These are phyloP conservation scores for Macrolepiota dolichaula DNA, from an alignment of 768 basidiomycete species.

Conservation along the genomic window DNA sequence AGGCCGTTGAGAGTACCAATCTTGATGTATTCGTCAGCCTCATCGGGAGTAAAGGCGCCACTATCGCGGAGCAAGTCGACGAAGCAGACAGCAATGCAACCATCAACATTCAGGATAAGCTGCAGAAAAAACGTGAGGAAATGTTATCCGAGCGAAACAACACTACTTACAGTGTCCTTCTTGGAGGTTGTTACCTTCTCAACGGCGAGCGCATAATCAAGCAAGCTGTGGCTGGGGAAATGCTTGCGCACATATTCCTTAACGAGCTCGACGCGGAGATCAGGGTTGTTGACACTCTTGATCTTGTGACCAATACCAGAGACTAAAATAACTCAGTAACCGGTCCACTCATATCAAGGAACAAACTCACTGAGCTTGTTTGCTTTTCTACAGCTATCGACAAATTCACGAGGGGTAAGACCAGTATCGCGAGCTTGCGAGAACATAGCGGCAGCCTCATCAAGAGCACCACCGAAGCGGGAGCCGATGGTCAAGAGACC, in stretches of 20 bases:
- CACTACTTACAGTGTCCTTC: constrained; percentile 79
- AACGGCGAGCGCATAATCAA: constrained; percentile 94
- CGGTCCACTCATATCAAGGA: neutral
- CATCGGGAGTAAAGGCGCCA: constrained; percentile 93
- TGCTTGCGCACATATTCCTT: constrained; percentile 95
- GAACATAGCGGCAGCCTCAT: constrained; percentile 97
- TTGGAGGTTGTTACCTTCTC: constrained; percentile 97
- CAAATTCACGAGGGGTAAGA: constrained; percentile 96
- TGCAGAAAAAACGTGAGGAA: constrained; percentile 21
- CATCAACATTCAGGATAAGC: constrained; percentile 96
- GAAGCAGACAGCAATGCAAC: constrained; percentile 94
- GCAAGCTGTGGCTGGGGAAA: constrained; percentile 92
- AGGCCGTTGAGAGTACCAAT: constrained; percentile 94
- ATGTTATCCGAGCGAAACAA: neutral
- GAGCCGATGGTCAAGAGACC: constrained; percentile 97
- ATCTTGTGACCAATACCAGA: constrained; percentile 99
- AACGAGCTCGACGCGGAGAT: constrained; percentile 87
- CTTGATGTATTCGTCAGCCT: constrained; percentile 97
- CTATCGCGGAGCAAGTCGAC: constrained; percentile 90
- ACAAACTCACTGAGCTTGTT: constrained; percentile 82
- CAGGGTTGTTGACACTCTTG: constrained; percentile 97
- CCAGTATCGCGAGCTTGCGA: constrained; percentile 87
- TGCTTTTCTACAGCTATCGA: constrained; percentile 87
- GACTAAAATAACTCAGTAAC: constrained; percentile 41
- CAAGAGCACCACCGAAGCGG: constrained; percentile 97